These are phyloP conservation scores for Solanum arcanum DNA, from an alignment of 257 asterid species.

Conservation along the genomic window DNA sequence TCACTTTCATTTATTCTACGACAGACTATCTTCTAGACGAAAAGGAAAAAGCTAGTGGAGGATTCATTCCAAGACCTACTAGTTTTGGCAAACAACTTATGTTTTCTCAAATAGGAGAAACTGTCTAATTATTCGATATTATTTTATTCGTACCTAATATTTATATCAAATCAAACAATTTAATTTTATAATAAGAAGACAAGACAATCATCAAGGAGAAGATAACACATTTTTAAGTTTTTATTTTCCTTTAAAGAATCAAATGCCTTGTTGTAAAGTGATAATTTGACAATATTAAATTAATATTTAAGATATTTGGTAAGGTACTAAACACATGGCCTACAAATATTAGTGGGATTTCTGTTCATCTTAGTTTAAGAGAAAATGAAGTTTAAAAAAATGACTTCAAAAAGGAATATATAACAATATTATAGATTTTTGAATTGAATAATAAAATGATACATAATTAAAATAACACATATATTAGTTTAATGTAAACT, in stretches of 20 bases:
- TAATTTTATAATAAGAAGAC: not conserved
- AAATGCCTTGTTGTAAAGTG: slow-evolving; percentile 16
- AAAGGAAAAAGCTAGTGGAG: no score
- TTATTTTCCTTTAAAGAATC: not conserved
- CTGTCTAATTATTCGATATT: no score
- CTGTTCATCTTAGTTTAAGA: not conserved
- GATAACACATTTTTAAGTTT: not conserved
- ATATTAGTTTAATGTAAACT: not conserved
- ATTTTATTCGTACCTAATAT: no score
- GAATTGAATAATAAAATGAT: not conserved
- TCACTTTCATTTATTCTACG: no score
- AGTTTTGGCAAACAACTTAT: no score
- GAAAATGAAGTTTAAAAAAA: not conserved
- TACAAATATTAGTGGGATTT: slow-evolving; percentile 8
- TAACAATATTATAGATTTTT: not conserved
- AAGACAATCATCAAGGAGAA: no score
- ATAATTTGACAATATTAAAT: slow-evolving; percentile 3
- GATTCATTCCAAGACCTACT: no score
- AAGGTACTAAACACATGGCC: not conserved
- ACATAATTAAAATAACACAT: not conserved
- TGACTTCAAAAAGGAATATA: not conserved
- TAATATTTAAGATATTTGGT: slow-evolving; percentile 17
- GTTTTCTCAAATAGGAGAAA: no score
- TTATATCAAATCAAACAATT: no score
- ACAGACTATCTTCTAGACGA: no score